phyloP scores from a whole-genome alignment of 1,284 basidiomycete species.

The Trichosporon asahii region DNA sequence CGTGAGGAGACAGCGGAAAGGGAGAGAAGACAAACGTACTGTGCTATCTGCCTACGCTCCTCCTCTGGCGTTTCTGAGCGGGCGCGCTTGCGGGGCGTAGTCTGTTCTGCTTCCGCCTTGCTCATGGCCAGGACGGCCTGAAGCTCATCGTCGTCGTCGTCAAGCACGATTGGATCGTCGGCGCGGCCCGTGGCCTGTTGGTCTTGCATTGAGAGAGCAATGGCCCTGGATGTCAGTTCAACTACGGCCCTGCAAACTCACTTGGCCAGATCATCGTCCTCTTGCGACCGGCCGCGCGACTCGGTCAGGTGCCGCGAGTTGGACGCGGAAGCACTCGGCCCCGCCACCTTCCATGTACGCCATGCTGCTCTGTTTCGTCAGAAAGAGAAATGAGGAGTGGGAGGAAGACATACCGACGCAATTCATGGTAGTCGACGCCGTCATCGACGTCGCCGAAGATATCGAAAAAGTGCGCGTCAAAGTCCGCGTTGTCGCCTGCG shows the following conservation, averaged over 20 bases:
- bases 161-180: constrained; percentile 15
- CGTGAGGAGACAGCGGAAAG: too few species aligned
- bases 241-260: constrained; percentile 13
- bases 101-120: constrained; percentile 29
- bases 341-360: constrained; percentile 39
- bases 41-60: constrained; percentile 37
- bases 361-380: constrained; percentile 36
- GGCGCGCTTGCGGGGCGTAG: constrained; percentile 24
- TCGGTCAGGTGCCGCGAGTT: not conserved
- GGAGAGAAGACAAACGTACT: constrained; percentile 27
- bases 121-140: constrained; percentile 26
- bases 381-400: not conserved
- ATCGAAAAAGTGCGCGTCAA: constrained; percentile 35
- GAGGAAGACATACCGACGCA: constrained; percentile 33
- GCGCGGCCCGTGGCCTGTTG: constrained; percentile 11
- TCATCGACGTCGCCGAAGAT: constrained; percentile 25
- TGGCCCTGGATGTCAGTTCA: constrained; percentile 19
- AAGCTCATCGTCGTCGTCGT: constrained; percentile 38
- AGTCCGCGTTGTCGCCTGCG: constrained; percentile 34
- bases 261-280: constrained; percentile 42
- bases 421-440: constrained; percentile 28
- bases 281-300: constrained; percentile 16
- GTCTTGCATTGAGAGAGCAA: constrained; percentile 33
- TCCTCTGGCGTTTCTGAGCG: constrained; percentile 40
- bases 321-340: constrained; percentile 18